A percentile compares a stretch with the other conserved stretches of the same genome.
These are phyloP conservation scores for Fusarium torulosum DNA, from an alignment of 2,329 filamentous ascomycete species.

Conservation along the genomic window DNA sequence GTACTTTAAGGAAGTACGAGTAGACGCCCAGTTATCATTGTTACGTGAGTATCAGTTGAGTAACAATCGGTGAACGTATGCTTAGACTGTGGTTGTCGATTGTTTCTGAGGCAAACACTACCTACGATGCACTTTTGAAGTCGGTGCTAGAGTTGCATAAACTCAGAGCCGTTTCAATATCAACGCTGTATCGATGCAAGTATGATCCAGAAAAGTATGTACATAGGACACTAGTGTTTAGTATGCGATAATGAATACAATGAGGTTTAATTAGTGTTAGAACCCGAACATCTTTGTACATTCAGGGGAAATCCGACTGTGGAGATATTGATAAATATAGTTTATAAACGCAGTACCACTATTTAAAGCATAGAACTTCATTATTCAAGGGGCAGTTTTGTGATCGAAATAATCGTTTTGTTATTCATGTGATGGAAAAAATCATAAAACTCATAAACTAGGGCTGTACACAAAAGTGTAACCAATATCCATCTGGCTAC, in stretches of 20 bases:
- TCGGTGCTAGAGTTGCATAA: neutral
- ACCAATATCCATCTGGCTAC: slow-evolving; percentile 42
- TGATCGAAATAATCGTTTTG: slow-evolving; percentile 42
- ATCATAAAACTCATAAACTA: slow-evolving; percentile 47
- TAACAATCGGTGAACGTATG: neutral
- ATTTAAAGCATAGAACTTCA: neutral
- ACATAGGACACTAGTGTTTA: neutral
- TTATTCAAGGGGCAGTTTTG: neutral
- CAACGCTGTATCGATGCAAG: neutral
- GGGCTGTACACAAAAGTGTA: slow-evolving; percentile 42
- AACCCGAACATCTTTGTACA: no score
- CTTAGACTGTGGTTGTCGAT: neutral
- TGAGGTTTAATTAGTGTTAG: no score
- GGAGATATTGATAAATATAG: no score
- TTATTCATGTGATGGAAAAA: slow-evolving; percentile 46
- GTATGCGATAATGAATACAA: neutral
- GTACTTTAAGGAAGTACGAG: neutral
- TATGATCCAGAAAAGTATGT: neutral
- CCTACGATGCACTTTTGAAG: no score
- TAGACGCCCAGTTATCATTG: neutral
- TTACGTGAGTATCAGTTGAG: neutral
- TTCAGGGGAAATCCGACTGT: no score
- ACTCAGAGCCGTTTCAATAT: neutral
- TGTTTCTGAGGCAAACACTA: neutral
- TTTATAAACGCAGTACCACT: no score